A percentile compares a stretch with the other conserved stretches of the same genome.
Conservation (phyloP, 1,284 basidiomycete genomes). For the Apiotrichum siamense region DNA sequence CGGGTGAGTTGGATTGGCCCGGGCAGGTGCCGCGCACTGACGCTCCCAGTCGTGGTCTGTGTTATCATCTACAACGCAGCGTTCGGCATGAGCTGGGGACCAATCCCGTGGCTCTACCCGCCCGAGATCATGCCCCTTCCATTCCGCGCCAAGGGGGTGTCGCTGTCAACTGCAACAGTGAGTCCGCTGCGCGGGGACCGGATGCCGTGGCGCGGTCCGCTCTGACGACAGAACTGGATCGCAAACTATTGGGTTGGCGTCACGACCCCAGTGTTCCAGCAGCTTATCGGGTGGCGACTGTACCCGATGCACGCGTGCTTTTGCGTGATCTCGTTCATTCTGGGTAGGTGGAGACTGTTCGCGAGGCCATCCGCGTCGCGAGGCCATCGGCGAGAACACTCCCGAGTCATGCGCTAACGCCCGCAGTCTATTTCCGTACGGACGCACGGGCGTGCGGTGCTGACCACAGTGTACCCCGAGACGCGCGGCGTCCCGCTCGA, state of each 20-base stretch:
- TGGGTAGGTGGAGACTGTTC: constrained; percentile 46
- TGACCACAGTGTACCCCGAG: constrained; percentile 48
- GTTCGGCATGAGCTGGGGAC: constrained; percentile 60
- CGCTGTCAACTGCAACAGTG: constrained; percentile 73
- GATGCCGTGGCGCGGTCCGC: too few relatives aligned
- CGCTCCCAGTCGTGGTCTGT: constrained; percentile 66
- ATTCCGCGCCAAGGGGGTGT: constrained; percentile 89
- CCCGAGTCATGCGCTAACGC: neutral
- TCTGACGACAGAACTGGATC: constrained; percentile 56
- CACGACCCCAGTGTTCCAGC: constrained; percentile 81
- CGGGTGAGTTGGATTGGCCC: constrained; percentile 40
- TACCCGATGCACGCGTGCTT: constrained; percentile 97
- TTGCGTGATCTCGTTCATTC: constrained; percentile 76
- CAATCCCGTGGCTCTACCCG: constrained; percentile 65
- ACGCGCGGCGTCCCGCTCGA: constrained; percentile 53
- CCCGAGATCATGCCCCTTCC: constrained; percentile 90
- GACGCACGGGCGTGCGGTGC: neutral
- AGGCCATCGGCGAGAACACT: too few relatives aligned
- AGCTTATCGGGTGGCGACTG: constrained; percentile 81
- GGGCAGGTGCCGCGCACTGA: constrained; percentile 3
- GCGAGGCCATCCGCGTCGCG: too few relatives aligned
- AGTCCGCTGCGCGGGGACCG: too few relatives aligned
- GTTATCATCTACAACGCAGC: constrained; percentile 92
- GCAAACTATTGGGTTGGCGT: constrained; percentile 67
- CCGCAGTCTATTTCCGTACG: constrained; percentile 31